Evolutionary conservation across 495 filamentous ascomycete species (phyloP).

Genomic region (Neurospora intermedia): DNA sequence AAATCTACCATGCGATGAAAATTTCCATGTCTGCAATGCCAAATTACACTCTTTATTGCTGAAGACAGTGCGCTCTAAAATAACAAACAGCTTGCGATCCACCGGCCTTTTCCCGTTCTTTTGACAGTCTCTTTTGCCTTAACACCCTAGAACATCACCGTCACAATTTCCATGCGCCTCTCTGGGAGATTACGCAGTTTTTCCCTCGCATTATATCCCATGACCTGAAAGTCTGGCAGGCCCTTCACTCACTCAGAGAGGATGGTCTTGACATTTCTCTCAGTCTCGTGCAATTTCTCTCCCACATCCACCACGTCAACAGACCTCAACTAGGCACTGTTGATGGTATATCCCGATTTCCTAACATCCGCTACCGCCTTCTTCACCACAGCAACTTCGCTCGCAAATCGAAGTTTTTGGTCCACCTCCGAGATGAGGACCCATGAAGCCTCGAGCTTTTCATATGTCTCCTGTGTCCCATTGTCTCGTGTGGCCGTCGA

Average conservation of each 20-base stretch:
- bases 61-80: neutral
- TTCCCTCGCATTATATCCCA: neutral
- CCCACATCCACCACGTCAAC: neutral
- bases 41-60: neutral
- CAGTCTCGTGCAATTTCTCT: neutral
- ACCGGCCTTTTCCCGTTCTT: neutral
- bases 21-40: neutral
- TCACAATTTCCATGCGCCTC: neutral
- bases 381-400: conserved; percentile 14
- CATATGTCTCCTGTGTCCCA: conserved; percentile 20
- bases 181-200: too few relatives aligned
- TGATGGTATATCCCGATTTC: conserved; percentile 16
- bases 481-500: conserved; percentile 10
- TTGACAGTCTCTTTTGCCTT: neutral
- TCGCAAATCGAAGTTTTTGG: conserved; percentile 16
- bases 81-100: neutral
- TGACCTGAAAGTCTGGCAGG: neutral
- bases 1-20: neutral
- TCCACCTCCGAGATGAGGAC: conserved; percentile 11
- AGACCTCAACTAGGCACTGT: neutral
- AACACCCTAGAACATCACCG: neutral
- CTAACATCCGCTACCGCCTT: conserved; percentile 14
- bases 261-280: neutral
- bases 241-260: neutral
- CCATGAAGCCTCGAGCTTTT: conserved; percentile 19